Evolutionary conservation across 441 rosid species (phyloP), one percentile per base, ranked within the genome.

Genomic region (Erodium texanum): DNA sequence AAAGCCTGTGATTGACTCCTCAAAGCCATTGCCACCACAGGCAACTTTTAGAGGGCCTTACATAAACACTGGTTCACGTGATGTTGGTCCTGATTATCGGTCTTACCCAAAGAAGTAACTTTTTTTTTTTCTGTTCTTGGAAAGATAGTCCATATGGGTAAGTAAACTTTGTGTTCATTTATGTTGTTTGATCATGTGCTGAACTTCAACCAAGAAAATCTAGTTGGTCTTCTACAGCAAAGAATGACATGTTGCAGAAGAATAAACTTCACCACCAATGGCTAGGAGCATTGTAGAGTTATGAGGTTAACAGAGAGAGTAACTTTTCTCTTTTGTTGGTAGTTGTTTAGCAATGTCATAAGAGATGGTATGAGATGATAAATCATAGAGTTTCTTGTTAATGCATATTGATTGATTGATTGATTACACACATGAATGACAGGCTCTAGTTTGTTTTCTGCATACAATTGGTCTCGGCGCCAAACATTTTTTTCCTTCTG

Each of bases 31-130:
- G 66, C 89, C 96, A 34, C 97, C 96, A 0, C 96, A 93, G 81
- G 99, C 96, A 65, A 89, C 99, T 65, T 93, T 89, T 62, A 79
- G 99, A 70, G 97, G 96, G 74, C 97, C 99, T 68, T 93, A 93
- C 83, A 81, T 93, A 22, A 93, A 93, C 79, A 88, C 97, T 0
- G 96, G 97, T 16, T 91, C 97, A 58, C 91, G 90, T 24, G 97
- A 93, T 72, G 73, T 89, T 69, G 99, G 99, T 67, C 99, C 96
- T 45, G 96, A 93, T 72, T 82, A 78, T 73, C 86, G 68, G 74
- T 73, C 83, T 50, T 86, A 91, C 81, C 58, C 84, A 6, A 89
- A 91, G 92, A 89, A 91, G 75, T 88, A 73, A 87, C 50, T 19
- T 56, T 29, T 5, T 19, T 56, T 29, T 5, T 32, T 3, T 2